phyloP scores from a whole-genome alignment of 2,329 filamentous ascomycete species.

The Apiospora pterosperma region DNA sequence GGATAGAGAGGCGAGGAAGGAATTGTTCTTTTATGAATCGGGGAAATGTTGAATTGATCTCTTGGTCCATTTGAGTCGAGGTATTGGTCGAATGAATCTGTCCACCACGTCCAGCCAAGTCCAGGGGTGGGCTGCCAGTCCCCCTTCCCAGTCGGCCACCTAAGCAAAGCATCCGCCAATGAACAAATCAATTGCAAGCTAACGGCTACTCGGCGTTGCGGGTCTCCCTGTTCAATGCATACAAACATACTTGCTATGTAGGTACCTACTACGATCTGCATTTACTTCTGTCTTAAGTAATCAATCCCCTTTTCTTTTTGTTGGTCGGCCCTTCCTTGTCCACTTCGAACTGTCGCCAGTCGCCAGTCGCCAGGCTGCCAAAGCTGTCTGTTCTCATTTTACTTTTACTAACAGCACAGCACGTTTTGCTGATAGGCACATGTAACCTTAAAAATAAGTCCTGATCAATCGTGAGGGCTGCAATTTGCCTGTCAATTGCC shows the following conservation, averaged over 20 bases:
- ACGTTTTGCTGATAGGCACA: too few relatives aligned
- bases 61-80: neutral
- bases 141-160: neutral
- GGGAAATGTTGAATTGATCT: neutral
- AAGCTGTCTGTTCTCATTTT: too few relatives aligned
- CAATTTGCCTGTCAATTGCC: neutral
- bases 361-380: too few relatives aligned
- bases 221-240: neutral
- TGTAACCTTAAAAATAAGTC: too few relatives aligned
- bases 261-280: neutral
- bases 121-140: neutral
- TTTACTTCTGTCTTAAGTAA: neutral
- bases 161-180: neutral
- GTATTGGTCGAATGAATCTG: neutral
- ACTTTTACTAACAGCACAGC: too few relatives aligned
- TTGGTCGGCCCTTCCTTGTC: neutral
- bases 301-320: neutral
- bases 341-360: neutral
- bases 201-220: conserved; percentile 4
- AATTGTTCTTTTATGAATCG: conserved; percentile 3
- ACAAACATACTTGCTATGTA: neutral
- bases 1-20: neutral
- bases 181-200: neutral
- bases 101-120: neutral
- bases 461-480: neutral